These are phyloP conservation scores for Leccinum huronense DNA, from an alignment of 1,284 basidiomycete genomes.

Conservation along the genomic window DNA sequence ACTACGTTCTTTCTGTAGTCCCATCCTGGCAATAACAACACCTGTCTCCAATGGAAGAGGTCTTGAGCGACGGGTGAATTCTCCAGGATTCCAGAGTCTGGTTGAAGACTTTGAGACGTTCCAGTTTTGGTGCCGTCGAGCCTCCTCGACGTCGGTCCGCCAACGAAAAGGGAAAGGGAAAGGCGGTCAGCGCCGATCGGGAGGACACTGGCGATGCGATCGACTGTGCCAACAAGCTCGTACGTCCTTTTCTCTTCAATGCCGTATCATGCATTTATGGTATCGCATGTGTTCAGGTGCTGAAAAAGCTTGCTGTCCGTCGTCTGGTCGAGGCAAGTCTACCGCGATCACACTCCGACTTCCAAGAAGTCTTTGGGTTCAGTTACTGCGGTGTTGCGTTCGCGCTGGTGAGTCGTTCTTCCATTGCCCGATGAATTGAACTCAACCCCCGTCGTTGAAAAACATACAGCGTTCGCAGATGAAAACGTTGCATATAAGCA, in stretches of 20 bases:
- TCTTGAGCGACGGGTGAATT: too few species aligned
- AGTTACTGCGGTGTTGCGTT: slow-evolving; percentile 55
- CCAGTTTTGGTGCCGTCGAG: slow-evolving; percentile 40
- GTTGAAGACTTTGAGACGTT: too few species aligned
- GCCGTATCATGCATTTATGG: neutral
- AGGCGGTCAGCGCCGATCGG: slow-evolving; percentile 2
- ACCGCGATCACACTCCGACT: slow-evolving; percentile 57
- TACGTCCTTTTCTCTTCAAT: slow-evolving; percentile 24
- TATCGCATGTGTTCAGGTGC: slow-evolving; percentile 33
- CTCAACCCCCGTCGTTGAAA: neutral
- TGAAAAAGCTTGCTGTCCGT: slow-evolving; percentile 44
- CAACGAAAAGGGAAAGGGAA: slow-evolving; percentile 32
- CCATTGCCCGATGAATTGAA: neutral
- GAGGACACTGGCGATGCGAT: slow-evolving; percentile 26
- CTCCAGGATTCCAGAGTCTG: too few species aligned
- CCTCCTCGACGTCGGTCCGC: slow-evolving; percentile 19
- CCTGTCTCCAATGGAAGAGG: too few species aligned
- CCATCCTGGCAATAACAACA: too few species aligned
- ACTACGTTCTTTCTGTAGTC: too few species aligned
- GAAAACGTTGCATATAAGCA: slow-evolving; percentile 33
- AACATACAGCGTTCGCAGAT: slow-evolving; percentile 40
- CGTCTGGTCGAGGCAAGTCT: slow-evolving; percentile 45
- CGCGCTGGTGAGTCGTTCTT: slow-evolving; percentile 46
- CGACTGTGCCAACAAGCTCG: slow-evolving; percentile 45
- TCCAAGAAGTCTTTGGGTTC: slow-evolving; percentile 54